phyloP scores from a whole-genome alignment of 2,329 filamentous ascomycete genomes.

The Colletotrichum sp. region DNA sequence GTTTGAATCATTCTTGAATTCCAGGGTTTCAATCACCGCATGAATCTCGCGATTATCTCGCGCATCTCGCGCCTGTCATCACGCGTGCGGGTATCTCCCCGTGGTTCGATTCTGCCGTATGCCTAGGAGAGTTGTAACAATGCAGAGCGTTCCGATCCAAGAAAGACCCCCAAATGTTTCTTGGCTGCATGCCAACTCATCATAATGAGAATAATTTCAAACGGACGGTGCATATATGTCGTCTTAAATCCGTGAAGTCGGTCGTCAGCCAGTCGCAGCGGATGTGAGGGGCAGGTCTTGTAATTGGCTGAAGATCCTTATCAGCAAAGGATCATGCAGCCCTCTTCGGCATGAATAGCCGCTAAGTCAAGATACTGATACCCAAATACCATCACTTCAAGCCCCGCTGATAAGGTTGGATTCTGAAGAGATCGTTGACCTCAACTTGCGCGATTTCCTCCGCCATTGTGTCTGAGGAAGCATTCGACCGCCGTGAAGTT shows the following conservation, averaged over 20 bases:
- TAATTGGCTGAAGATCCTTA: not conserved
- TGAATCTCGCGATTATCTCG: not conserved
- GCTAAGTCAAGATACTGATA: not conserved
- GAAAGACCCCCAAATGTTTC: not conserved
- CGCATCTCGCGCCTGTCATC: not conserved
- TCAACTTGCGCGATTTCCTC: not conserved
- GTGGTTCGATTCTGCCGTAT: not conserved
- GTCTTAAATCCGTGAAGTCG: not conserved
- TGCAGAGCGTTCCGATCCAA: not conserved
- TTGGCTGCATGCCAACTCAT: not conserved
- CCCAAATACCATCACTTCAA: not conserved
- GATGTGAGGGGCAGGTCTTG: not conserved
- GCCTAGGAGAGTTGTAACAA: not conserved
- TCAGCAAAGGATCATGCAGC: not conserved
- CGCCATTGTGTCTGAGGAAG: not conserved
- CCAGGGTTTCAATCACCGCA: not conserved
- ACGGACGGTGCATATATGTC: accelerated
- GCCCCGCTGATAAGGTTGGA: not conserved
- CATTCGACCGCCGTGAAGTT: not conserved
- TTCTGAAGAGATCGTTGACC: not conserved
- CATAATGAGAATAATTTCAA: not conserved
- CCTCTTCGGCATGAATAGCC: not conserved
- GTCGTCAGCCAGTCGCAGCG: not conserved
- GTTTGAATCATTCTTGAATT: not conserved
- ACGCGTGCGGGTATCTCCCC: not conserved